These are phyloP conservation scores for Mariannaea elegans DNA, from an alignment of 2,329 filamentous ascomycete species.

Conservation along the genomic window DNA sequence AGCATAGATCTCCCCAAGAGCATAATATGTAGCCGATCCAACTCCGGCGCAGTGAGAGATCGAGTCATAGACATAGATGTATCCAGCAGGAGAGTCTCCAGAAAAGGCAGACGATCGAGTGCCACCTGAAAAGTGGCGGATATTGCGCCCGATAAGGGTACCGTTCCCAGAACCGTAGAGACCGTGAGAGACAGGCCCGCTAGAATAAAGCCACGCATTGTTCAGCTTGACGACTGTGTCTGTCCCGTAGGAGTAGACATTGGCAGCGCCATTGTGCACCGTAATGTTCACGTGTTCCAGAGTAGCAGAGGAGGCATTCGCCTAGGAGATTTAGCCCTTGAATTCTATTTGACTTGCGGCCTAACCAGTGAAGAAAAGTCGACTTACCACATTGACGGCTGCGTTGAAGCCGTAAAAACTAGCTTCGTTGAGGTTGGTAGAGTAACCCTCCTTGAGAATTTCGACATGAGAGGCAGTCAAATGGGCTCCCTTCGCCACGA, in stretches of 20 bases:
- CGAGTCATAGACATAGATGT: conserved; percentile 19
- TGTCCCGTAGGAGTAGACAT: conserved; percentile 18
- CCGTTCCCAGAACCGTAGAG: conserved; percentile 21
- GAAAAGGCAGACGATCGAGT: conserved; percentile 18
- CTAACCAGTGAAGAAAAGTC: too few relatives aligned
- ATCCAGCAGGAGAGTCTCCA: conserved; percentile 8
- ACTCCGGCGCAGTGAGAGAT: conserved; percentile 10
- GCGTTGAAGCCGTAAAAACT: conserved; percentile 22
- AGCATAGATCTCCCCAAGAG: conserved; percentile 17
- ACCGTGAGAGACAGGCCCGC: conserved; percentile 14
- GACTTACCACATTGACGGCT: conserved; percentile 18
- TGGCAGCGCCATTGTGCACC: conserved; percentile 18
- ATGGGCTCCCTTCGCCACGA: conserved; percentile 9
- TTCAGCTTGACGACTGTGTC: conserved; percentile 11
- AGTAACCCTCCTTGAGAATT: conserved; percentile 15
- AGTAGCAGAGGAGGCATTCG: conserved; percentile 14
- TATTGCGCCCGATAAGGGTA: conserved; percentile 18
- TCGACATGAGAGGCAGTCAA: conserved; percentile 9
- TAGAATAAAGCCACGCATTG: conserved; percentile 16
- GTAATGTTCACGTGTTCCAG: conserved; percentile 19
- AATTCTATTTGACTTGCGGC: too few relatives aligned
- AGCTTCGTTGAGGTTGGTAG: conserved; percentile 20
- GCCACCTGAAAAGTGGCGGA: conserved; percentile 17
- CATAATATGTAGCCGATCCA: conserved; percentile 18
- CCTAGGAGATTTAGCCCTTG: neutral